These are phyloP conservation scores for Hygrophorus pudorinus DNA, from an alignment of 768 basidiomycete species.

Conservation along the genomic window DNA sequence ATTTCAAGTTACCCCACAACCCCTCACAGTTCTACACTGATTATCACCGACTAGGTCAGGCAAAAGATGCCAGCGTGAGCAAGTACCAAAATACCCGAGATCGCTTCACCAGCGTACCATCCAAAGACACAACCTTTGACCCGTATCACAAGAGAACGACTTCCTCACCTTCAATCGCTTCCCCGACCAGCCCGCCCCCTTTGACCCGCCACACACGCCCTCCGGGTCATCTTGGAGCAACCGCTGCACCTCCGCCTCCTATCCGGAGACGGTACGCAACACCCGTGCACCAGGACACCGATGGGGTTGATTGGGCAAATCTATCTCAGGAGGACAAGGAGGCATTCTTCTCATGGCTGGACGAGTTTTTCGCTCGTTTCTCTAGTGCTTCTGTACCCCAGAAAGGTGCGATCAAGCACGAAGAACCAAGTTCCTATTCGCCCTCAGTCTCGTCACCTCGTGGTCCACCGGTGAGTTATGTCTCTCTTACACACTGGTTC, in stretches of 20 bases:
- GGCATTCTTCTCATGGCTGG: constrained; percentile 69
- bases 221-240: constrained; percentile 13
- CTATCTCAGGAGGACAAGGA: constrained; percentile 58
- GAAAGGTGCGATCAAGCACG: not conserved
- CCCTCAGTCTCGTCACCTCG: not conserved
- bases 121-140: constrained; percentile 7
- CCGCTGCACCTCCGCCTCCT: constrained; percentile 21
- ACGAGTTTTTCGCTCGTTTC: constrained; percentile 63
- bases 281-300: constrained; percentile 8
- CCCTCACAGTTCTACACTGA: too few relatives aligned
- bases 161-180: constrained; percentile 13
- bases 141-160: constrained; percentile 11
- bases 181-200: not conserved
- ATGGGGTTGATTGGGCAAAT: constrained; percentile 59
- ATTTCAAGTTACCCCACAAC: too few relatives aligned
- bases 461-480: constrained; percentile 2
- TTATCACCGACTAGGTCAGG: not conserved
- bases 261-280: constrained; percentile 18
- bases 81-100: constrained; percentile 6
- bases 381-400: constrained; percentile 15
- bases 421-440: not conserved
- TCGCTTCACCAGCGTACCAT: constrained; percentile 10
- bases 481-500: not conserved
- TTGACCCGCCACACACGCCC: constrained; percentile 7
- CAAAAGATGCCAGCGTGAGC: not conserved